Evolutionary conservation across 306 rosid species (phyloP), one percentile per base, ranked within the genome.

Genomic region (Sphenostylis stenocarpa): DNA sequence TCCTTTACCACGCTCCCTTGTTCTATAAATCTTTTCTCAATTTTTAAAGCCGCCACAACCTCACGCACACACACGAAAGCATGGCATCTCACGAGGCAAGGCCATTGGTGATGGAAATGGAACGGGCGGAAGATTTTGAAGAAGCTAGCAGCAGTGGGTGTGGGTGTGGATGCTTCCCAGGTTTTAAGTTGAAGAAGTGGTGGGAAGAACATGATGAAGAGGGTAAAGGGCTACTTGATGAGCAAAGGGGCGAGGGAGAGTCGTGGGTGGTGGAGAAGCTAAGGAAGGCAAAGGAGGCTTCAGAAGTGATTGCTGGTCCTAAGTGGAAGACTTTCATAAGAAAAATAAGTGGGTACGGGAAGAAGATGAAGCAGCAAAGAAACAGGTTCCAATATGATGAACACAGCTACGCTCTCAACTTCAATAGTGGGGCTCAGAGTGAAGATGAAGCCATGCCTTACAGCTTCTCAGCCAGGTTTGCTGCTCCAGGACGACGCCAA

Each of bases 271-370:
- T 19, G 84, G 80, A 70, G 23, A 82, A 86, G 51, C 34, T 90
- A 75, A 85, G 28, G 58, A 77, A 86, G 78, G 21, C 76, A 44
- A 92, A 84, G 79, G 91, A 87, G 80, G 63, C 19, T 47, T 77
- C 94, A 6, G 91, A 88, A 71, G 84, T 88, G 71, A 19, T 88
- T 15, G 94, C 88, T 3, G 97, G 97, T 43, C 90, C 93, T 0
- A 90, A 85, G 85, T 91, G 97, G 97, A 90, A 90, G 84, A 92
- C 70, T 1, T 90, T 90, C 53, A 65, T 94, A 0, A 90, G 97
- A 79, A 94, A 85, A 65, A 72, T 90, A 20, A 80, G 95, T 26
- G 88, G 83, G 6, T 81, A 80, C 33, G 69, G 77, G 9, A 80
- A 82, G 55, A 81, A 72, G 43, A 60, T 57, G 65, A 58, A 57